phyloP scores from a whole-genome alignment of 2,329 filamentous ascomycete genomes.

The Coniochaeta sp. region DNA sequence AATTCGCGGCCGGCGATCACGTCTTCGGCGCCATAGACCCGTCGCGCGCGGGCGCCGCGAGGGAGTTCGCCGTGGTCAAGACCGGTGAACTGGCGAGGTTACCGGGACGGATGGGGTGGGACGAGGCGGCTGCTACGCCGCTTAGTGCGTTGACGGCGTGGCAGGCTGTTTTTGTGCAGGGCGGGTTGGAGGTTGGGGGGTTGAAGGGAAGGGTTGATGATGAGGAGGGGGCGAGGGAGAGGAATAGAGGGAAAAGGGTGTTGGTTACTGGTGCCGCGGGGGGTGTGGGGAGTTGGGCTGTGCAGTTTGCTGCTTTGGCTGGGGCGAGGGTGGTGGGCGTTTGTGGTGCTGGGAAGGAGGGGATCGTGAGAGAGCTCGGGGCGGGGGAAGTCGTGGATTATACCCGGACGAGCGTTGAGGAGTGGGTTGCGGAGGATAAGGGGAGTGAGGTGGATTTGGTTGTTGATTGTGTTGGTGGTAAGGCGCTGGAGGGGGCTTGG shows the following conservation, averaged over 20 bases:
- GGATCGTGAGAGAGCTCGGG: not conserved
- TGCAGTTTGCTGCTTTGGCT: too few species aligned
- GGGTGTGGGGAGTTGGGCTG: too few species aligned
- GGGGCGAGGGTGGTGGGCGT: too few species aligned
- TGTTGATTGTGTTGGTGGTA: not conserved
- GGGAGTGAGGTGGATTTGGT: slow-evolving; percentile 5
- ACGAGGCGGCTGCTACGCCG: slow-evolving; percentile 17
- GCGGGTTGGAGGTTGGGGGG: slow-evolving; percentile 14
- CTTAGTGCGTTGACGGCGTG: slow-evolving; percentile 16
- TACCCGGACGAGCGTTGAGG: not conserved
- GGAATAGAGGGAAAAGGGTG: too few species aligned
- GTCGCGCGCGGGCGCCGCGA: too few species aligned
- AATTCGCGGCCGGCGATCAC: too few species aligned
- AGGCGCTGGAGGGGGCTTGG: too few species aligned
- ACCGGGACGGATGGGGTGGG: not conserved
- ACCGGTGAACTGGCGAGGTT: not conserved
- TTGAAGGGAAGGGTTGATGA: slow-evolving; percentile 12
- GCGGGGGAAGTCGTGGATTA: not conserved
- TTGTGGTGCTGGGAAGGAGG: not conserved
- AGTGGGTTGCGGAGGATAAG: not conserved
- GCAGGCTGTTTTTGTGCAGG: slow-evolving; percentile 13
- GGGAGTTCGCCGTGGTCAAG: too few species aligned
- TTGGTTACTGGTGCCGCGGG: too few species aligned
- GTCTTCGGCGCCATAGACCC: too few species aligned
- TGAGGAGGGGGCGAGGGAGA: too few species aligned